Evolutionary conservation across 805 yeast genomes (phyloP), one percentile per base, ranked within the genome.

Genomic region (Lipomyces kockii): DNA sequence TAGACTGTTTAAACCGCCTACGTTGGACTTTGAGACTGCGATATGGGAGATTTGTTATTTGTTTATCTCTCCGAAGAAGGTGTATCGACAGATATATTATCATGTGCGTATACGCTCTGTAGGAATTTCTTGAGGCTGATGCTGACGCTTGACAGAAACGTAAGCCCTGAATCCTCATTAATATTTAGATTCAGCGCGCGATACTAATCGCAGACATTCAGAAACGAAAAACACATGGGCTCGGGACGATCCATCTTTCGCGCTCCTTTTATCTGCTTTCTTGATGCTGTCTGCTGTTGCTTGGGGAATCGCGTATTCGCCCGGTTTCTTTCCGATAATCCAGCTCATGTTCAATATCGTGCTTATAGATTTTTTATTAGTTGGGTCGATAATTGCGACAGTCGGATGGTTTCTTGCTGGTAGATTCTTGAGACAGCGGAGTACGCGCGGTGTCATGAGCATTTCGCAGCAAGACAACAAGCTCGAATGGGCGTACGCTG

Each of bases 11-110:
- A 86, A 87, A 72, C 93, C 97, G 1, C 90, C 88, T 8, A 88
- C 97, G 0, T 81, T 92, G 63, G 97, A 93, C 78, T 90, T 92
- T 74, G 98, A 93, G 77, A 90, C 97, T 0, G 97, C 97, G 14
- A 83, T 87, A 67, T 93, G 97, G 97, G 98, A 93, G 77, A 88
- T 92, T 78, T 81, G 89, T 68, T 85, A 91, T 74, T 80, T 92
- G 64, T 81, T 92, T 17, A 81, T 87, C 34, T 85, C 88, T 54
- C 98, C 98, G 1, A 86, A 88, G 74, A 87, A 90, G 69, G 96
- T 92, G 74, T 92, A 90, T 80, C 84, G 90, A 70, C 85, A 92
- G 25, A 84, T 91, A 67, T 91, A 90, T 76, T 91, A 90, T 75
- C 92, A 91, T 60, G 76, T 74, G 66, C 11, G 75, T 56, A 12